These are phyloP conservation scores for Termitomyces bulborhizus DNA, from an alignment of 768 basidiomycete species.

Conservation along the genomic window DNA sequence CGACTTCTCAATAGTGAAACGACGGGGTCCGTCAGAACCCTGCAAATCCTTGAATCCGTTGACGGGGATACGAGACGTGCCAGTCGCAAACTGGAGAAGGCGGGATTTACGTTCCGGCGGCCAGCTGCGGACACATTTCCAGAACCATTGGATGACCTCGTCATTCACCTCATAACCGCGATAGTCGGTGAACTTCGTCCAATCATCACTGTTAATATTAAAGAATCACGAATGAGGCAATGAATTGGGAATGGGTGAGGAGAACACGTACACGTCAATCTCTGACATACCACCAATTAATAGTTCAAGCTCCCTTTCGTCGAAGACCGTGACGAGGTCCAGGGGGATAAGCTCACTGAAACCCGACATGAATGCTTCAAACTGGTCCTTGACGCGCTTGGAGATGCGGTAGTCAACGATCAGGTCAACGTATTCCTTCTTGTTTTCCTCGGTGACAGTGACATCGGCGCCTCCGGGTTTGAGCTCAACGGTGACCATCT, in stretches of 20 bases:
- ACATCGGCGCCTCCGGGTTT: conserved; percentile 83
- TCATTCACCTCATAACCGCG: conserved; percentile 93
- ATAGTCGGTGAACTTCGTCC: conserved; percentile 99
- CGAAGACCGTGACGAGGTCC: conserved; percentile 96
- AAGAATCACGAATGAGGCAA: neutral
- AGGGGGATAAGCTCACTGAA: conserved; percentile 99
- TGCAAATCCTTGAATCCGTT: conserved; percentile 99
- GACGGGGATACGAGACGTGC: conserved; percentile 94
- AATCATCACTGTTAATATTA: conserved; percentile 69
- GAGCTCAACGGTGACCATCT: conserved; percentile 95
- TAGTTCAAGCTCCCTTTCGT: conserved; percentile 94
- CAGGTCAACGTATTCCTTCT: conserved; percentile 94
- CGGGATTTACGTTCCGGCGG: conserved; percentile 97
- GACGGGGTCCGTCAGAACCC: conserved; percentile 92
- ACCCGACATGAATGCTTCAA: conserved; percentile 99
- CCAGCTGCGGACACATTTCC: conserved; percentile 98
- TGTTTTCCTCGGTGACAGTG: conserved; percentile 93
- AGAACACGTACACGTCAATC: conserved; percentile 85
- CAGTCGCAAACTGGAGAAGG: conserved; percentile 92
- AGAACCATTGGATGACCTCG: conserved; percentile 99
- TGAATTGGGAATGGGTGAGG: neutral
- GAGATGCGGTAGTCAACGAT: conserved; percentile 98
- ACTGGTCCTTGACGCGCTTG: conserved; percentile 96
- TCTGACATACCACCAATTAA: conserved; percentile 99
- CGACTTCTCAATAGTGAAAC: conserved; percentile 98